These are phyloP conservation scores for Trametes maxima DNA, from an alignment of 768 basidiomycete species.

Conservation along the genomic window DNA sequence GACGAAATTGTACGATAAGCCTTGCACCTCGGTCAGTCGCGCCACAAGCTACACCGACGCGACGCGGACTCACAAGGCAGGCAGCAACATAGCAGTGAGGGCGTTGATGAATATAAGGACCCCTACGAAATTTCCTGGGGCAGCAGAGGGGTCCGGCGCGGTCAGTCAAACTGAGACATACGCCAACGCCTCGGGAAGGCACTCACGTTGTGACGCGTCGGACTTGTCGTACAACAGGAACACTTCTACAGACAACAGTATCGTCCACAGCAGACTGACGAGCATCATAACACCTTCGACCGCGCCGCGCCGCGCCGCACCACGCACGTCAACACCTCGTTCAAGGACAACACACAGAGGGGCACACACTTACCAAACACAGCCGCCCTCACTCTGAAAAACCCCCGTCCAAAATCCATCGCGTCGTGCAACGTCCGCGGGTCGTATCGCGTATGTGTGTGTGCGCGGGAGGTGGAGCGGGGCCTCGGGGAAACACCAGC, in stretches of 20 bases:
- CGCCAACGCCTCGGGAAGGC: background rate
- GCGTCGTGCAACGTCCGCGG: background rate
- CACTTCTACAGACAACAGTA: slow-evolving; percentile 47
- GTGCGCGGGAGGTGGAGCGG: background rate
- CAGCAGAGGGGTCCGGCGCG: background rate
- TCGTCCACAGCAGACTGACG: slow-evolving; percentile 51
- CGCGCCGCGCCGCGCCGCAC: background rate
- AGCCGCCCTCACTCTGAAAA: slow-evolving; percentile 29
- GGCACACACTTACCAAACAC: slow-evolving; percentile 29
- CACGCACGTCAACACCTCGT: slow-evolving; percentile 2
- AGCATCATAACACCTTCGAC: slow-evolving; percentile 46
- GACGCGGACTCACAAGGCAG: slow-evolving; percentile 42
- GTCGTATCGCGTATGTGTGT: background rate
- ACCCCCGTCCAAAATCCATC: slow-evolving; percentile 30
- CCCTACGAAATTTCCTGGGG: slow-evolving; percentile 50
- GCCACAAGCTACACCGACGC: background rate
- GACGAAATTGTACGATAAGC: slow-evolving; percentile 48
- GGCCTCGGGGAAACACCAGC: background rate
- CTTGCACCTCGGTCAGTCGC: slow-evolving; percentile 31
- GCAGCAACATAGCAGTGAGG: slow-evolving; percentile 27
- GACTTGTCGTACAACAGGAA: slow-evolving; percentile 50
- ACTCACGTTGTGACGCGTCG: slow-evolving; percentile 50
- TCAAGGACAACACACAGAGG: background rate
- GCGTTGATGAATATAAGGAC: slow-evolving; percentile 40
- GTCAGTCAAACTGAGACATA: background rate